Base-by-base conservation (phyloP, 1,139 yeast species). In the Suhomyces atakaporum region DNA sequence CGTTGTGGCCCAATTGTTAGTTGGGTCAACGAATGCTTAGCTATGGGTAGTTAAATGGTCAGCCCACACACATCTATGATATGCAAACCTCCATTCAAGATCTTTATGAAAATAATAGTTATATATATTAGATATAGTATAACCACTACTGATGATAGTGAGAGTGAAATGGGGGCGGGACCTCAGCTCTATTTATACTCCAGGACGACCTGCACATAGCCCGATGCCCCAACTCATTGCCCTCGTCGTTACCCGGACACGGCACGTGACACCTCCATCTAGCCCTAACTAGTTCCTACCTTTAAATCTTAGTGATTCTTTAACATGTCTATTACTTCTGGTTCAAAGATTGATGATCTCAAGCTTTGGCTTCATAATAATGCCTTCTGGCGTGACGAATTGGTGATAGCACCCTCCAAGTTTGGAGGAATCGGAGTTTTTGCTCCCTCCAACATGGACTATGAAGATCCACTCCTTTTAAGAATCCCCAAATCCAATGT, bases 381-480 rank as follows among this genome's bases (percentile, higher is more conserved):
- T 45, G 58, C 72, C 19, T 67, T 67, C 41, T 79, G 84, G 76
- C 67, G 75, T 41, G 69, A 66, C 1, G 52, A 66, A 11, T 56
- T 84, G 29, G 68, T 65, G 19, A 61, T 84, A 2, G 66, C 60
- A 31, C 44, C 52, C 11, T 82, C 92, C 0, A 50, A 62, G 5
- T 45, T 66, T 6, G 88, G 90, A 6, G 95, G 96, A 0, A 50
- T 79, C 3, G 96, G 96, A 3, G 94, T 88, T 1, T 85, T 83
- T 56, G 27, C 40, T 16, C 38, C 39, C 3, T 38, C 36, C 7
- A 27, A 33, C 7, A 79, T 84, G 5, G 58, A 57, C 28, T 36
- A 40, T 7, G 56, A 53, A 20, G 61, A 60, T 43, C 44, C 63
- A 48, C 53, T 69, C n/a, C 58, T 70, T 12, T 49, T 70, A 19